Evolutionary conservation across 768 basidiomycete genomes (phyloP).

Genomic region (Daedaleopsis nitida): DNA sequence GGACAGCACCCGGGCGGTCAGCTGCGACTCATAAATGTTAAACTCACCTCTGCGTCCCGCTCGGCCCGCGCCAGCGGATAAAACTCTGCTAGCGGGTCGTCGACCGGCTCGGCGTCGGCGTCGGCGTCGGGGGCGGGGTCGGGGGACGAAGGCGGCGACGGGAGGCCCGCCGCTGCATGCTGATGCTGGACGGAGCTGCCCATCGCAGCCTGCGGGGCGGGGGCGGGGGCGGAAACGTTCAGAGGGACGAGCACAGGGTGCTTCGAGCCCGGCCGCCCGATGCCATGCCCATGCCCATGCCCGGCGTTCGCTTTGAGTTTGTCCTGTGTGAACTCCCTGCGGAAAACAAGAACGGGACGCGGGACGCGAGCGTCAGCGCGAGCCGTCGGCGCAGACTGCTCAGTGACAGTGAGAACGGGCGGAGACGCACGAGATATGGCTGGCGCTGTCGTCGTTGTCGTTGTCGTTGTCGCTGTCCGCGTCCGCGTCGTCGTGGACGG

Average conservation of each 20-base stretch:
- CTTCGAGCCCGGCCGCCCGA: no score
- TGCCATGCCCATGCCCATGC: no score
- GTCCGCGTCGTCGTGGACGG: not conserved
- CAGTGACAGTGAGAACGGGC: not conserved
- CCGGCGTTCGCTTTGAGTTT: not conserved
- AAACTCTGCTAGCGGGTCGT: slow-evolving; percentile 66
- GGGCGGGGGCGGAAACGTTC: no score
- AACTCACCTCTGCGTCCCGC: slow-evolving; percentile 44
- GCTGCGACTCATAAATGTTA: not conserved
- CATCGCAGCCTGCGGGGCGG: no score
- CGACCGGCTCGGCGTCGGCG: no score
- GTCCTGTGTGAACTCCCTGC: slow-evolving; percentile 26
- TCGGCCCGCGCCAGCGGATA: slow-evolving; percentile 59
- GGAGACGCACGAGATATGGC: slow-evolving; percentile 49
- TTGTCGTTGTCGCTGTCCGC: not conserved
- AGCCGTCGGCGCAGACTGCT: slow-evolving; percentile 1
- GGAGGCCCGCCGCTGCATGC: not conserved
- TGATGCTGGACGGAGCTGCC: no score
- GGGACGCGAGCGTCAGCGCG: slow-evolving; percentile 6
- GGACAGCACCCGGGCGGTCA: not conserved
- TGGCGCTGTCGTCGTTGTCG: slow-evolving; percentile 35
- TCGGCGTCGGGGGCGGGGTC: no score
- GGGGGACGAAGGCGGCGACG: slow-evolving; percentile 14
- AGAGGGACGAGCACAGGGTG: no score
- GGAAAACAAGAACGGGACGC: no score